Evolutionary conservation across 2,329 filamentous ascomycete species (phyloP), one percentile per base, ranked within the genome.

Genomic region (Stemphylium lycopersici): DNA sequence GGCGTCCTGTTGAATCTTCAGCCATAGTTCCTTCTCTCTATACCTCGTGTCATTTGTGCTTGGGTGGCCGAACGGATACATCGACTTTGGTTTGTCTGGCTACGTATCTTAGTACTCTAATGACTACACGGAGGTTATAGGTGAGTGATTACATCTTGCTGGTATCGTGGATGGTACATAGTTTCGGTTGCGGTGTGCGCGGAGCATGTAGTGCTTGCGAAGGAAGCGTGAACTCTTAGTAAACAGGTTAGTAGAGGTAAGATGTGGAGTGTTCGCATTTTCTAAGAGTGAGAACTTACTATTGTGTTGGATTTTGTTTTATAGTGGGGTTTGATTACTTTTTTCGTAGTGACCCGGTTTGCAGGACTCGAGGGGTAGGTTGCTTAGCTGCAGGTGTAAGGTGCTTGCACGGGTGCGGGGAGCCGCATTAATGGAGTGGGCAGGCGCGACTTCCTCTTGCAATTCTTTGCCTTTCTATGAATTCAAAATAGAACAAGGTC

Each of bases 1-100:
- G 1, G 68, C 67, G 13, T 55, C 59, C 2, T 55, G 20, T 34
- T 52, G 52, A 32, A 69, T 66, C 31, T 54, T 61, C 12, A 46
- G 33, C 39, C 22, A 48, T 2, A 33, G 32, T 15, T 36, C 48
- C 7, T 56, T 49, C 6, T 46, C 40, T 16, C 26, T 40, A 18
- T 36, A 22, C n/a, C 50, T 18, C 16, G 20, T 26, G 16, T 22
- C 46, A 16, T 48, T 49, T n/a, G 48, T 13, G 5, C 45, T 31
- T 0, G 47, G 48, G 8, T 55, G 42, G 8, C 31, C 40, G 12
- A 51, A 55, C 0, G 52, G 52, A 34, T 55, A 55, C 20, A 44
- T 39, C 29, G 44, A 13, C 7, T 11, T 29, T 12, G 4, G 15
- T 8, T 29, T 29, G 12, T 39, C 38, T 22, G 20, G 13, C 18